Base-by-base conservation (phyloP, 1,139 yeast genomes). In the Pichia cactophila region DNA sequence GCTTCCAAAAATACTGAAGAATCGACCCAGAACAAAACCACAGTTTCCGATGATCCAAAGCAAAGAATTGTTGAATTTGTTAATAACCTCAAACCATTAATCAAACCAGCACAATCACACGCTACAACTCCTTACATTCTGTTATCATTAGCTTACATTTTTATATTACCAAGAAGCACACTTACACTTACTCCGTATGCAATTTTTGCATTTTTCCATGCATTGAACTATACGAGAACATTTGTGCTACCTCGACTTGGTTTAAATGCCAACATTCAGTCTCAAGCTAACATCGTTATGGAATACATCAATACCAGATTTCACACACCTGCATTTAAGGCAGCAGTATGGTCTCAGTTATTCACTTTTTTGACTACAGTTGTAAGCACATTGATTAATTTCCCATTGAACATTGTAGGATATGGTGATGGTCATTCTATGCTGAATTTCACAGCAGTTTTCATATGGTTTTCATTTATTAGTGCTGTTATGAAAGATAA, bases 401-500 rank as follows among this genome's bases (percentile, higher is more conserved):
- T 48, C 12, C 50, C 55, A 33, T 42, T 54, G n/a, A 54, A 51
- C 26, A 28, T 54, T 11, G 33, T 54, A 14, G 57, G 57, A 16
- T 51, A 49, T 33, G 57, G 57, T 20, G 49, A 47, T 48, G 54
- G 54, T 3, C 46, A 44, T 26, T 26, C 42, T 4, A 23, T 53
- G 5, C 29, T 46, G 11, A 50, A 53, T 26, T 26, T 47, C 17
- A 8, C 47, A 5, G 44, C 50, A 11, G 50, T 49, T 20, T 26
- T 44, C 14, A 45, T 49, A 10, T 54, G 56, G 56, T 33, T 46
- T 23, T 26, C 37, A 23, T 90, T 90, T 68, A 74, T 88, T 66
- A 86, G 86, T 69, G 69, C 85, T 54, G 79, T 96, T 67, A 86
- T 74, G 64, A 95, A 87, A 64, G 82, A 80, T 59, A 84, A 94